These are phyloP conservation scores for Eimeria nieschulzi DNA, from an alignment of 169 alveolate species.

Conservation along the genomic window DNA sequence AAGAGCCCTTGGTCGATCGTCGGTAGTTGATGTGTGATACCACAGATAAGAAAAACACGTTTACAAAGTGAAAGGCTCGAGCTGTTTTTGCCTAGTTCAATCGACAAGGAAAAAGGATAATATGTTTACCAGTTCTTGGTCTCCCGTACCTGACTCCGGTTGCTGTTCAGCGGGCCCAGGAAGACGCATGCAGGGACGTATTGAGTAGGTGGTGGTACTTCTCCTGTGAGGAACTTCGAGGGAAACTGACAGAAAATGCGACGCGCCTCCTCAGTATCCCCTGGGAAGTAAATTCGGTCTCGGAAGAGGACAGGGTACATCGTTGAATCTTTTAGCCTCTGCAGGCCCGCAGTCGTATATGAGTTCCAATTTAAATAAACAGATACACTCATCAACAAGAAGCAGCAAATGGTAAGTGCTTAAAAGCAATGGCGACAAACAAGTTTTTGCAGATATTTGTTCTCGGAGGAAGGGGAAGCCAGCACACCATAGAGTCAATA, in stretches of 20 bases:
- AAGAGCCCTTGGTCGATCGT: neutral
- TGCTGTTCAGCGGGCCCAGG: constrained; percentile 58
- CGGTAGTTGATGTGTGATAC: neutral
- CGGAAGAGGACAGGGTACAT: constrained; percentile 58
- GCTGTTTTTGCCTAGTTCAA: too few species aligned
- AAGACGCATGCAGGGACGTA: constrained; percentile 44
- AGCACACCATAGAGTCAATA: constrained; percentile 52
- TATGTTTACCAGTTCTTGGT: neutral
- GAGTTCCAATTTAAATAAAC: neutral
- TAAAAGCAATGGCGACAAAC: too few species aligned
- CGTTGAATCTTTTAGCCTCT: constrained; percentile 45
- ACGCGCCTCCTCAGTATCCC: constrained; percentile 41
- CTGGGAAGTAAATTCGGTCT: constrained; percentile 53
- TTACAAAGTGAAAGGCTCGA: too few species aligned
- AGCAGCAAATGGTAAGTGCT: neutral
- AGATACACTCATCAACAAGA: neutral
- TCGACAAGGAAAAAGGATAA: neutral
- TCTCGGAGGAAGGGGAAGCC: neutral
- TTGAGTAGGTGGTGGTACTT: constrained; percentile 22
- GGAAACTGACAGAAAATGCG: constrained; percentile 29
- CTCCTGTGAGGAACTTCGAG: constrained; percentile 41
- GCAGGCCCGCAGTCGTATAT: neutral
- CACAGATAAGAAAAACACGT: neutral
- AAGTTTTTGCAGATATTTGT: neutral
- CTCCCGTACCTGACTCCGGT: constrained; percentile 38